Base-by-base conservation (phyloP, 2,329 filamentous ascomycete species). In the Penicillium hordei region DNA sequence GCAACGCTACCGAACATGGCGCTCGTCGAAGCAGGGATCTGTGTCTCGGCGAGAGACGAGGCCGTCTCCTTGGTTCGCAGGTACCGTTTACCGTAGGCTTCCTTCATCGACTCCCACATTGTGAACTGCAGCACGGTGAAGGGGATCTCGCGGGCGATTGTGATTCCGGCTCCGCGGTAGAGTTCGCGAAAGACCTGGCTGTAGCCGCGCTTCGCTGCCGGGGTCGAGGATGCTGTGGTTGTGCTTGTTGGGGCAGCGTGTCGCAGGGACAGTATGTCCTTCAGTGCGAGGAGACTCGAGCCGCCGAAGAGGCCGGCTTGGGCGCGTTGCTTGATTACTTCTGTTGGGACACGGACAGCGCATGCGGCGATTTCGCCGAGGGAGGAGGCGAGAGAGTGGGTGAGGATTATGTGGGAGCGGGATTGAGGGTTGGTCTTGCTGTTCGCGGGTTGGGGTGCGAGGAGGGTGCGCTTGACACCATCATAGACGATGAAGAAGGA, bases 401-500 rank as follows among this genome's bases (percentile, higher is more conserved):
- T 79, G 38, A 83, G 63, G 63, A 75, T 65, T 45, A 70, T 66
- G 68, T 72, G 72, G 19, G 68, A 65, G 58, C 72, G 77, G 50
- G 68, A 70, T 55, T 62, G 63, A 8, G 57, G 50, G 19, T 66
- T 65, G 48, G 73, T 59, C 21, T 65, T 61, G 8, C 61, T 53
- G 51, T 25, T 44, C 6, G 19, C 15, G 13, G 51, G 5, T 15
- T 75, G 40, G 1, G 67, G 58, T 17, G 67, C 72, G 48, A 87
- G 76, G 34, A 82, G 68, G 23, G 74, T 70, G 59, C 76, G 72
- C 75, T 93, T 96, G 50, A 88, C 80, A 52, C 83, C 81, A 77
- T 97, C 93, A 81, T 96, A 96, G 52, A 91, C 94, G 72, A 91
- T 89, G 84, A 99, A 99, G 86, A 99, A 99, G 71, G 96, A 90